Evolutionary conservation across 345 rosid species (phyloP), one percentile per base, ranked within the genome.

Genomic region (Eucalyptus pauciflora): DNA sequence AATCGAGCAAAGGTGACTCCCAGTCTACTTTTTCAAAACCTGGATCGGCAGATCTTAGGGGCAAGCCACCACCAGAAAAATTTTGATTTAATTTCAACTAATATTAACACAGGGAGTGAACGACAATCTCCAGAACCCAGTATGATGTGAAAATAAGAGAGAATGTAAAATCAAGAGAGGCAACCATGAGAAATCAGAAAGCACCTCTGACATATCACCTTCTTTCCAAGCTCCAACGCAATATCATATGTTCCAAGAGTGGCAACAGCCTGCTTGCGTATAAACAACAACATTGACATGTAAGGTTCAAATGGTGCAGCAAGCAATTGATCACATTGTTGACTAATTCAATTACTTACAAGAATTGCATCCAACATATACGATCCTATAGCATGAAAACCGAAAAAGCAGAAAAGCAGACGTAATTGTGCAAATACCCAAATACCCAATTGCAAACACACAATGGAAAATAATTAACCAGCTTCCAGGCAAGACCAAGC

Each of bases 241-340:
- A 96, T 94, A 90, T 97, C 99, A 91, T 96, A 97, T 45, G 99
- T 96, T 85, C 99, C 99, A 86, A 97, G 95, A 49, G 97, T 94
- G 79, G 99, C 99, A 87, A 96, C 92, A 81, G 95, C 97, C 99
- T 97, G 92, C 87, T 91, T 41, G 10, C 0, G n/a, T 31, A 52
- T 41, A 50, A 86, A 7, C 41, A 37, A 22, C 87, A 86, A 46
- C 20, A 31, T 27, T 5, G n/a, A 86, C 43, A 86, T 76, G 85
- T 41, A 41, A 76, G 9, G 16, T 76, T 76, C 48, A 76, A 76
- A 41, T 41, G 48, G 48, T 41, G 85, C 48, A 76, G 81, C 46
- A 71, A 33, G 31, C 25, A 10, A 69, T 10, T 20, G 85, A 76
- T 22, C 48, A 41, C 48, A 76, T 76, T 41, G 48, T 43, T 20